These are phyloP conservation scores for Dactylellina parvicollis DNA, from an alignment of 2,329 filamentous ascomycete genomes.

Conservation along the genomic window DNA sequence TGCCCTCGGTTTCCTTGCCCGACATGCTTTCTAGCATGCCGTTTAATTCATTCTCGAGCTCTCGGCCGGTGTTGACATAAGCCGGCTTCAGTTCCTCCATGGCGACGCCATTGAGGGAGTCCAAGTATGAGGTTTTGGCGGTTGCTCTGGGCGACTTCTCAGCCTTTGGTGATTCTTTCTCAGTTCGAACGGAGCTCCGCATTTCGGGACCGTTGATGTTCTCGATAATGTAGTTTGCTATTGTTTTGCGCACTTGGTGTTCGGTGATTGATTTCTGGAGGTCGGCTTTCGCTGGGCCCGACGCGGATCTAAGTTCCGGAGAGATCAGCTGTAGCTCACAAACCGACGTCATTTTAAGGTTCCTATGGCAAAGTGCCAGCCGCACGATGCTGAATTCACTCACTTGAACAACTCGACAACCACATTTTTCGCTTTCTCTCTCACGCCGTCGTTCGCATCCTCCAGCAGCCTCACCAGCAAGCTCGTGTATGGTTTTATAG, in stretches of 20 bases:
- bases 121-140: constrained; percentile 55
- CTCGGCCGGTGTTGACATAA: constrained; percentile 83
- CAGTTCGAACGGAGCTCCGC: constrained; percentile 32
- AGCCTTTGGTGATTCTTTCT: constrained; percentile 34
- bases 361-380: background rate
- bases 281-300: constrained; percentile 84
- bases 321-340: constrained; percentile 43
- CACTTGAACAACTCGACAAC: constrained; percentile 88
- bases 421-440: constrained; percentile 82
- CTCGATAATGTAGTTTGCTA: constrained; percentile 81
- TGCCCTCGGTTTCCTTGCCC: constrained; percentile 86
- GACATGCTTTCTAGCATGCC: constrained; percentile 86
- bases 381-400: constrained; percentile 55
- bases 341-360: constrained; percentile 4
- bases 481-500: constrained; percentile 84
- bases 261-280: constrained; percentile 85
- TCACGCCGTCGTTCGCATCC: constrained; percentile 86
- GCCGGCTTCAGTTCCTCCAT: constrained; percentile 78
- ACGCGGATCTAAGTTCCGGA: constrained; percentile 70
- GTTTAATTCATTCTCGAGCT: constrained; percentile 86
- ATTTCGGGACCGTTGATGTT: constrained; percentile 67
- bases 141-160: constrained; percentile 9
- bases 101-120: constrained; percentile 73
- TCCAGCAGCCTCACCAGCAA: constrained; percentile 85
- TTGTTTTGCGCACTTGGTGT: constrained; percentile 85